These are phyloP conservation scores for Chrysoporthe deuterocubensis DNA, from an alignment of 2,329 filamentous ascomycete species.

Conservation along the genomic window DNA sequence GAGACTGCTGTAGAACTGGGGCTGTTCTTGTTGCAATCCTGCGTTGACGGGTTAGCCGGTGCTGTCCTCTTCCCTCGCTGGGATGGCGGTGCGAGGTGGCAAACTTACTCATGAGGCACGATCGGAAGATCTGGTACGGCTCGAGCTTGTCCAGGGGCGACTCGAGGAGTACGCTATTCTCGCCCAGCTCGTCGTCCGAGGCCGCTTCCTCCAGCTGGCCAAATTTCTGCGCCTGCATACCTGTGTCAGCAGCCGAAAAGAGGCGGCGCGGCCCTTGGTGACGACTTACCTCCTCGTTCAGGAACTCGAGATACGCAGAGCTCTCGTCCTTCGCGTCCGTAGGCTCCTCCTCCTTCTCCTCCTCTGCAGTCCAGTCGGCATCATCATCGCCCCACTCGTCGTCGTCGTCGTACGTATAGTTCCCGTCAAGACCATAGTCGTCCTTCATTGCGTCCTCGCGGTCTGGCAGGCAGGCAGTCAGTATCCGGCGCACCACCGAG, in stretches of 20 bases:
- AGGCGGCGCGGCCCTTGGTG: too few species aligned
- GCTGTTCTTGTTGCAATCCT: slow-evolving; percentile 91
- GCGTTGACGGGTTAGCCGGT: slow-evolving; percentile 17
- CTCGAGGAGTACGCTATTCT: slow-evolving; percentile 91
- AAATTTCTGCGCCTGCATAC: slow-evolving; percentile 76
- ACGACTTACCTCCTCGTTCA: slow-evolving; percentile 78
- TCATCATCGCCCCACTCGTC: slow-evolving; percentile 86
- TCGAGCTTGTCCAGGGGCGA: slow-evolving; percentile 95
- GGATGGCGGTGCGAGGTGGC: too few species aligned
- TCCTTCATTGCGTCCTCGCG: slow-evolving; percentile 92
- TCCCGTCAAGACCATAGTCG: slow-evolving; percentile 74
- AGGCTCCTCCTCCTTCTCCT: slow-evolving; percentile 68
- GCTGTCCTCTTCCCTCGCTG: not conserved
- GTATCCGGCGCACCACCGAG: slow-evolving; percentile 8
- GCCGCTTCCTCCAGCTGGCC: slow-evolving; percentile 67
- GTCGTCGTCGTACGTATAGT: slow-evolving; percentile 69
- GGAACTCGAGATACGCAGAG: slow-evolving; percentile 91
- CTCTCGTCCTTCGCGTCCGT: slow-evolving; percentile 84
- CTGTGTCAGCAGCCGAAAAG: slow-evolving; percentile 31
- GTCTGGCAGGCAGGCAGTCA: slow-evolving; percentile 53
- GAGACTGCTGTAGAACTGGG: slow-evolving; percentile 82
- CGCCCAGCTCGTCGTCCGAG: slow-evolving; percentile 86
- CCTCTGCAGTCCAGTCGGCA: slow-evolving; percentile 77
- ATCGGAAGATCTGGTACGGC: slow-evolving; percentile 88
- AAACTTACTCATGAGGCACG: slow-evolving; percentile 77